phyloP scores from a whole-genome alignment of 2,329 filamentous ascomycete genomes.

The Talaromyces sp. region DNA sequence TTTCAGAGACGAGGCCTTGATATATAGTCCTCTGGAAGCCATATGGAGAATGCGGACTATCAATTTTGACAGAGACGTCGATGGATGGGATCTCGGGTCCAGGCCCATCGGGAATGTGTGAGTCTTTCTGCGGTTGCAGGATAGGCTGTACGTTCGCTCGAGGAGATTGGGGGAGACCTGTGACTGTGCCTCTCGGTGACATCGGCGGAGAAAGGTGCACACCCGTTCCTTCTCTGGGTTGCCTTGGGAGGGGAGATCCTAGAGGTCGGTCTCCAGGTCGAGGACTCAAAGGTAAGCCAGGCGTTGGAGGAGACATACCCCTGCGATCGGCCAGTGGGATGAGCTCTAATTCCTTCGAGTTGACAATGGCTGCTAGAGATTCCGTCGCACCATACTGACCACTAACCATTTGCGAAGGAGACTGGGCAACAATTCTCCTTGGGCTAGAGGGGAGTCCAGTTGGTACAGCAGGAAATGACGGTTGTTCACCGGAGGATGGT shows the following conservation, averaged over 20 bases:
- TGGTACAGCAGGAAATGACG: conserved; percentile 19
- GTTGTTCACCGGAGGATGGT: conserved; percentile 45
- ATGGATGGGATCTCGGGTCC: conserved; percentile 33
- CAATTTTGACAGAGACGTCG: conserved; percentile 34
- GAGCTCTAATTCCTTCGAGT: conserved; percentile 25
- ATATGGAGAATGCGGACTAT: conserved; percentile 30
- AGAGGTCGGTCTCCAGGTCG: conserved; percentile 58
- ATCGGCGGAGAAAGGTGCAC: conserved; percentile 62
- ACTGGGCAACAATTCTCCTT: conserved; percentile 47
- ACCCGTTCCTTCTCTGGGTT: conserved; percentile 47
- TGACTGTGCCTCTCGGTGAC: conserved; percentile 57
- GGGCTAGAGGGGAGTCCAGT: conserved; percentile 54
- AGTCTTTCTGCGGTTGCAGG: conserved; percentile 27
- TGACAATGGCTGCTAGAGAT: conserved; percentile 33
- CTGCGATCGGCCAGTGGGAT: conserved; percentile 36
- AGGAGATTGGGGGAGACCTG: conserved; percentile 62
- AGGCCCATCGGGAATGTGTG: conserved; percentile 19
- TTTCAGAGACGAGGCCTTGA: conserved; percentile 74
- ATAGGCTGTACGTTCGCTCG: conserved; percentile 70
- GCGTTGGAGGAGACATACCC: conserved; percentile 46
- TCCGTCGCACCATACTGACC: conserved; percentile 24
- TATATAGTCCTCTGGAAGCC: conserved; percentile 55
- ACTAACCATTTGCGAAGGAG: conserved; percentile 24
- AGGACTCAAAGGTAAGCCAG: conserved; percentile 62
- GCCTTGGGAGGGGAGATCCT: conserved; percentile 57